These are phyloP conservation scores for Sordaria brevicollis DNA, from an alignment of 495 filamentous ascomycete genomes.

Conservation along the genomic window DNA sequence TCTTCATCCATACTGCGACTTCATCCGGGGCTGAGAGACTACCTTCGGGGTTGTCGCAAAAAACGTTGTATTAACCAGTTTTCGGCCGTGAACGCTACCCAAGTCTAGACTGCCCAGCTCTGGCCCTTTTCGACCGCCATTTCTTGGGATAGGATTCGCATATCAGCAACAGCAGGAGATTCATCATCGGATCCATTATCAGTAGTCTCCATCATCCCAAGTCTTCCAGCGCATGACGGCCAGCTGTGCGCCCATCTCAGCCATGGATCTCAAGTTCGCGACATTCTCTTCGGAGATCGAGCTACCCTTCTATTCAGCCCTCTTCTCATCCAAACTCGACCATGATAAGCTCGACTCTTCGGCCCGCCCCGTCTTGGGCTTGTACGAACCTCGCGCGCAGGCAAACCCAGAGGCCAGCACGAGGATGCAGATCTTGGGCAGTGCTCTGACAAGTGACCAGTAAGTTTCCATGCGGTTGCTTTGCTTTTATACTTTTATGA, in stretches of 20 bases:
- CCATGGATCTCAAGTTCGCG: conserved; percentile 49
- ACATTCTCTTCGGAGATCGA: conserved; percentile 91
- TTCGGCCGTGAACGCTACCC: not conserved
- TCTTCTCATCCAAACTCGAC: conserved; percentile 86
- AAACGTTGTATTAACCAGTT: not conserved
- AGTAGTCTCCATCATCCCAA: not conserved
- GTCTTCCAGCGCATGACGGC: not conserved
- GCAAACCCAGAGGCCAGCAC: conserved; percentile 61
- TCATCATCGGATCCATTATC: not conserved
- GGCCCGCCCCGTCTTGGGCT: conserved; percentile 71
- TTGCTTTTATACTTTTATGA: conserved; percentile 1
- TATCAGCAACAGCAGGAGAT: not conserved
- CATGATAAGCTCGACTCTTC: conserved; percentile 94
- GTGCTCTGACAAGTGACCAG: conserved; percentile 73
- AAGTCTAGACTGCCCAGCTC: not conserved
- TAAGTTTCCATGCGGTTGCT: conserved; percentile 34
- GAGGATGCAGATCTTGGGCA: conserved; percentile 80
- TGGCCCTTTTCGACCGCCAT: not conserved
- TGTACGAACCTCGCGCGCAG: conserved; percentile 72
- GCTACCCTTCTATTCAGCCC: conserved; percentile 81
- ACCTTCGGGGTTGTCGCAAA: not conserved
- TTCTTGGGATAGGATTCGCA: not conserved
- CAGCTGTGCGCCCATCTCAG: not conserved
- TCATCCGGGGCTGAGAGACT: not conserved
- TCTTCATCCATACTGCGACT: not conserved